These are phyloP conservation scores for Penicillium janthinellum DNA, from an alignment of 2,329 filamentous ascomycete genomes.

Conservation along the genomic window DNA sequence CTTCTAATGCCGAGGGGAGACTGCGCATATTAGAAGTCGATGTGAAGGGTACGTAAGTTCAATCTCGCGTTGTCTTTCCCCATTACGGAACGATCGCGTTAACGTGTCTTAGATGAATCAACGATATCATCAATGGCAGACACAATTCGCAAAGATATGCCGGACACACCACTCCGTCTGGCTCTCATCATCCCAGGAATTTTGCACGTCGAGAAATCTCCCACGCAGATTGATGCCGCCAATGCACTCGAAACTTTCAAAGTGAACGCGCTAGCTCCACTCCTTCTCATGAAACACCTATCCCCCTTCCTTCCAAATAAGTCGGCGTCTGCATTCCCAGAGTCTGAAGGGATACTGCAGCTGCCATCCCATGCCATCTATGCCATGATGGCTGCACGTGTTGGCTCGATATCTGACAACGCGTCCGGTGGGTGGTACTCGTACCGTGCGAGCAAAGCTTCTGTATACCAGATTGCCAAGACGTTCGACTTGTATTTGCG, in stretches of 20 bases:
- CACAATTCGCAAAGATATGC: conserved; percentile 57
- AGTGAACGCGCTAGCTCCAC: conserved; percentile 72
- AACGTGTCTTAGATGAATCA: conserved; percentile 56
- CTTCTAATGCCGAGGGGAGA: conserved; percentile 44
- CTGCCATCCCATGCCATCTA: conserved; percentile 63
- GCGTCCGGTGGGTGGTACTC: conserved; percentile 76
- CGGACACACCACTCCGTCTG: conserved; percentile 63
- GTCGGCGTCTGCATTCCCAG: conserved; percentile 43
- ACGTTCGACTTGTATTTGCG: conserved; percentile 70
- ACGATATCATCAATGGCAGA: conserved; percentile 62
- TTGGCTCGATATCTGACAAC: conserved; percentile 75
- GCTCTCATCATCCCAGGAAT: conserved; percentile 71
- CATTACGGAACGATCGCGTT: no score
- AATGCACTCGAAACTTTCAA: conserved; percentile 68
- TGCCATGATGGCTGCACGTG: conserved; percentile 75
- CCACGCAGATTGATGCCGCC: conserved; percentile 63
- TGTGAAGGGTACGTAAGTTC: conserved; percentile 53
- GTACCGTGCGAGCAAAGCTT: conserved; percentile 76
- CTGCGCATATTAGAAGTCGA: conserved; percentile 58
- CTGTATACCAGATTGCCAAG: conserved; percentile 69
- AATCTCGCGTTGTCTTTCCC: not conserved
- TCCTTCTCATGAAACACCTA: conserved; percentile 78
- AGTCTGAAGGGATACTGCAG: conserved; percentile 26
- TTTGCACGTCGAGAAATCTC: conserved; percentile 72
- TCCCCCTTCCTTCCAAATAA: conserved; percentile 67